Percentiles rank a stretch among this genome's conserved stretches.
Conservation (phyloP, 805 yeast genomes). For the Nakazawaea molendinolei region DNA sequence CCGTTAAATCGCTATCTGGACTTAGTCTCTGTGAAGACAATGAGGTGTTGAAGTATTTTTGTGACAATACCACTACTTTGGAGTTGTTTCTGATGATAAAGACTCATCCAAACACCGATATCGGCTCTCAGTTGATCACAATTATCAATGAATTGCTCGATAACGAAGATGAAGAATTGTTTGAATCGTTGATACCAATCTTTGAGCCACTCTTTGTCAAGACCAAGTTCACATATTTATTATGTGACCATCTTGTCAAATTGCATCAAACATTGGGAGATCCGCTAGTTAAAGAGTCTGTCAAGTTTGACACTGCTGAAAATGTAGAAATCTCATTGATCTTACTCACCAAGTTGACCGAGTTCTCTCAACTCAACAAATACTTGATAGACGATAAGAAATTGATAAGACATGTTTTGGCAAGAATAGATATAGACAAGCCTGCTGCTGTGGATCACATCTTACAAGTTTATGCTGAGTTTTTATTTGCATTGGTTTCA, state of each 20-base stretch:
- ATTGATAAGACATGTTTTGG: slow-evolving; percentile 1
- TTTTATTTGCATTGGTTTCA: slow-evolving; percentile 1
- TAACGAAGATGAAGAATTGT: slow-evolving; percentile 1
- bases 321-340: neutral
- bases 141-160: slow-evolving; percentile 8
- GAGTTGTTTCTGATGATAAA: slow-evolving; percentile 7
- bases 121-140: slow-evolving; percentile 3
- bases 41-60: neutral
- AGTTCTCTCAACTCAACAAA: slow-evolving; percentile 2
- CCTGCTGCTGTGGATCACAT: neutral
- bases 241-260: slow-evolving; percentile 6
- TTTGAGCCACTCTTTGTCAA: slow-evolving; percentile 1
- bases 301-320: neutral
- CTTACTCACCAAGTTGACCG: slow-evolving; percentile 3
- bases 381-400: slow-evolving; percentile 6
- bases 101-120: slow-evolving; percentile 12
- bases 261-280: neutral
- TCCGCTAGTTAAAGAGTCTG: neutral
- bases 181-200: neutral
- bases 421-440: neutral
- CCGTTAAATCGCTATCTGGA: slow-evolving; percentile 9
- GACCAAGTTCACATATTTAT: slow-evolving; percentile 3
- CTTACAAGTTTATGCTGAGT: slow-evolving; percentile 3
- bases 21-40: slow-evolving; percentile 6
- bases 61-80: neutral